Conservation (phyloP, 2,329 filamentous ascomycete species). For the Xylaria sp. region DNA sequence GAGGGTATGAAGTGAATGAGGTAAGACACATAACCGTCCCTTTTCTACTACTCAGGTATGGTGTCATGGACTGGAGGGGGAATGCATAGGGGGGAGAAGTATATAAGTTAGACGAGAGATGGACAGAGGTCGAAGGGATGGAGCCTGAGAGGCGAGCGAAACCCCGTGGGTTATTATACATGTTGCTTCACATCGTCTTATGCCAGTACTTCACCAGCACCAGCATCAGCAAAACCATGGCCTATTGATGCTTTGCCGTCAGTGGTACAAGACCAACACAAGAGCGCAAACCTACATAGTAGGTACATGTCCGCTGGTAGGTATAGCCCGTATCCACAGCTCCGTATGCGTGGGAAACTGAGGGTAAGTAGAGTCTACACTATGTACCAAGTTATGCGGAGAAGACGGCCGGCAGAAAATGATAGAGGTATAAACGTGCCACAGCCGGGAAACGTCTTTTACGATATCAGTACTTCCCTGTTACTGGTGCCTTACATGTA, state of each 20-base stretch:
- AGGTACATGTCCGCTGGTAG: not conserved
- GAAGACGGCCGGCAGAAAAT: not conserved
- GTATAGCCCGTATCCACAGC: not conserved
- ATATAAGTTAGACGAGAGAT: not conserved
- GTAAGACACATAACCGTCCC: not conserved
- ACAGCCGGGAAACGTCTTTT: too few species aligned
- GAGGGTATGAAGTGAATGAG: not conserved
- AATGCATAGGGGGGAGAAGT: not conserved
- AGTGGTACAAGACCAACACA: not conserved
- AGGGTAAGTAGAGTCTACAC: not conserved
- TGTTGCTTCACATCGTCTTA: not conserved
- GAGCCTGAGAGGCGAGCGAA: not conserved
- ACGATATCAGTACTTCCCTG: not conserved
- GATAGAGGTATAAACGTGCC: too few species aligned
- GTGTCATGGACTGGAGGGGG: not conserved
- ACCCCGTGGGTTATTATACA: not conserved
- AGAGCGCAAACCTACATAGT: not conserved
- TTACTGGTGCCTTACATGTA: not conserved
- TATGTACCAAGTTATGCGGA: not conserved
- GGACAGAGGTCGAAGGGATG: not conserved
- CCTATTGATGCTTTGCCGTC: not conserved
- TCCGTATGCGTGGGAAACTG: not conserved
- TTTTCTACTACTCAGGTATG: not conserved
- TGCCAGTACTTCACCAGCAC: not conserved
- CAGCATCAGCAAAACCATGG: not conserved